A percentile compares a stretch with the other conserved stretches of the same genome.
Evolutionary conservation across 768 basidiomycete species (phyloP).

Genomic region (Mycena rebaudengoi): DNA sequence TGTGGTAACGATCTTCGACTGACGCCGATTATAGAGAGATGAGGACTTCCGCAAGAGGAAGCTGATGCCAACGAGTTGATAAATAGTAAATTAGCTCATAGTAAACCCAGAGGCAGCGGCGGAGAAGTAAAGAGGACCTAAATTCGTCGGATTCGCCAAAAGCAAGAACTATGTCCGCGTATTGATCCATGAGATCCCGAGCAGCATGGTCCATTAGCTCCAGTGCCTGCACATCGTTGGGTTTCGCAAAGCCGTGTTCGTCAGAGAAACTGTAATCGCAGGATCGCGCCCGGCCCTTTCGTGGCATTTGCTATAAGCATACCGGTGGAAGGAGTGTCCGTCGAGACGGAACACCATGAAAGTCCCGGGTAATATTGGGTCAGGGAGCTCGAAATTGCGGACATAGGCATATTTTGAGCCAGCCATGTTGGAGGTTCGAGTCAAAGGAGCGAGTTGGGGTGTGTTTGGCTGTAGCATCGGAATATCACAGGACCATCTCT

Average conservation of each 20-base stretch:
- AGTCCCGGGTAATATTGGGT: constrained; percentile 82
- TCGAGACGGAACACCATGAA: constrained; percentile 90
- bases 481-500: neutral
- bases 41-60: constrained; percentile 86
- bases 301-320: too few species aligned
- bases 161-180: constrained; percentile 83
- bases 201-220: constrained; percentile 94
- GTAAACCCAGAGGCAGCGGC: too few species aligned
- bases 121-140: constrained; percentile 90
- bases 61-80: constrained; percentile 50
- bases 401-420: constrained; percentile 95
- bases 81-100: too few species aligned
- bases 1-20: constrained; percentile 62
- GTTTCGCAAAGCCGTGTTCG: constrained; percentile 83
- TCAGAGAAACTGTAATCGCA: constrained; percentile 76
- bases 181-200: constrained; percentile 78
- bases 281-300: too few species aligned
- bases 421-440: constrained; percentile 84
- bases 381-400: constrained; percentile 87
- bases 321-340: constrained; percentile 95
- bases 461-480: too few species aligned
- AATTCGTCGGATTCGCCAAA: constrained; percentile 99
- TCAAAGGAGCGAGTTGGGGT: constrained; percentile 86
- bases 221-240: constrained; percentile 90
- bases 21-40: constrained; percentile 83